These are phyloP conservation scores for Abrus precatorius DNA, from an alignment of 306 rosid species.

Conservation along the genomic window DNA sequence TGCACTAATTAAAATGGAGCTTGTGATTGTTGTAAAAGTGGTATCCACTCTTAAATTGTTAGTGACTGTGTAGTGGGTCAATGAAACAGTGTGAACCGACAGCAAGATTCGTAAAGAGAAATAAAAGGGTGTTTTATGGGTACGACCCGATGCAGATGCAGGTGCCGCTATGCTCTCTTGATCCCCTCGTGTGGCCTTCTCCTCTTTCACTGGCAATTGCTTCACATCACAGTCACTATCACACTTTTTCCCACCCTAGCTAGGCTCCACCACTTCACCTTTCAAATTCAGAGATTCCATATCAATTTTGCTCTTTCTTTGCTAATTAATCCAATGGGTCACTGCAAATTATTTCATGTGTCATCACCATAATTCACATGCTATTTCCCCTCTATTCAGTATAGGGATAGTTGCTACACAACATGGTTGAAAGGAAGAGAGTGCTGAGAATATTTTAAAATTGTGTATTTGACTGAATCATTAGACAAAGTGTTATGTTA, in stretches of 20 bases:
- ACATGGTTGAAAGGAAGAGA: no score
- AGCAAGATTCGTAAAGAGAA: constrained; percentile 59
- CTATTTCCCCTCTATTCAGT: background rate
- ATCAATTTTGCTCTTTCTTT: background rate
- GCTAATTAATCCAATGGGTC: background rate
- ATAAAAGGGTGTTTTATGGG: background rate
- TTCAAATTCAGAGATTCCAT: background rate
- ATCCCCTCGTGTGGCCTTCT: constrained; percentile 37
- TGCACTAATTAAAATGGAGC: no score
- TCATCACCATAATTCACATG: constrained; percentile 6
- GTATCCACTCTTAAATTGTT: background rate
- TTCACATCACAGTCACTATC: background rate
- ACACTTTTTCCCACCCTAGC: background rate
- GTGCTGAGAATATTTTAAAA: no score
- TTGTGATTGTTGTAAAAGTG: background rate
- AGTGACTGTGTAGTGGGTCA: background rate
- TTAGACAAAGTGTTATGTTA: no score
- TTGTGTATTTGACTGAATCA: no score
- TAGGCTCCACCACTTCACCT: background rate
- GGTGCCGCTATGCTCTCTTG: constrained; percentile 14
- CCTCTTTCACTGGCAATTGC: background rate
- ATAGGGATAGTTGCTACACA: no score
- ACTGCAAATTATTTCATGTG: background rate
- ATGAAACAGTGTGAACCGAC: constrained; percentile 51
- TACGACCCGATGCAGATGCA: background rate